Evolutionary conservation across 306 rosid genomes (phyloP).

Genomic region (Argentina anserina): DNA sequence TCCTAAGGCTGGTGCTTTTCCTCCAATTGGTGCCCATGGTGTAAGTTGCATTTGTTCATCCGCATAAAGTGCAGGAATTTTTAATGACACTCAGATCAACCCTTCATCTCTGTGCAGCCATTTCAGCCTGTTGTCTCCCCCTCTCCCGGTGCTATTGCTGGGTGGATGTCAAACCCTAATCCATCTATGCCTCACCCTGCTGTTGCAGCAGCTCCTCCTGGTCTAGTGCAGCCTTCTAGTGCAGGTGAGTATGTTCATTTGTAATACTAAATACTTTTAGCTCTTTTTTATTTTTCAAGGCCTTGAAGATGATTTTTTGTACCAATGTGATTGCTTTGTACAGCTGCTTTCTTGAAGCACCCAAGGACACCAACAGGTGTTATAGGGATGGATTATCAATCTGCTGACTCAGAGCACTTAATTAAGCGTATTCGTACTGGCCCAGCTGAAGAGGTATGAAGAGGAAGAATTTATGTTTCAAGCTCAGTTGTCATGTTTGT

Average conservation of each 20-base stretch:
- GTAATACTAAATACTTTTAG: conserved; percentile 1
- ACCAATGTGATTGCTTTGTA: not conserved
- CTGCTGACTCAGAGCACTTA: conserved; percentile 43
- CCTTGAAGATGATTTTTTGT: not conserved
- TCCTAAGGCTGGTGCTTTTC: conserved; percentile 45
- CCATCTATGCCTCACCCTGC: conserved; percentile 40
- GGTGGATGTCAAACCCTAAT: conserved; percentile 41
- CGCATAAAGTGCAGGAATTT: conserved; percentile 5
- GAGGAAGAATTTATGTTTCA: not conserved
- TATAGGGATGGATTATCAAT: conserved; percentile 43
- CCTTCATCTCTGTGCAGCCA: conserved; percentile 26
- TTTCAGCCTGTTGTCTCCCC: conserved; percentile 48
- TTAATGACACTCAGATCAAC: conserved; percentile 1
- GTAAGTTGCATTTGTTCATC: conserved; percentile 28
- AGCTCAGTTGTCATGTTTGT: conserved; percentile 1
- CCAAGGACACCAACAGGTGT: conserved; percentile 42
- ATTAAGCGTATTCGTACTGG: conserved; percentile 42
- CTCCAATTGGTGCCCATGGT: conserved; percentile 45
- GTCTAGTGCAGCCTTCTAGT: conserved; percentile 41
- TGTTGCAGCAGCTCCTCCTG: conserved; percentile 33
- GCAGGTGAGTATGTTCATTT: conserved; percentile 27
- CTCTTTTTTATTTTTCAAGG: not conserved
- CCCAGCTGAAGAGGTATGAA: conserved; percentile 39
- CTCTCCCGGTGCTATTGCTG: conserved; percentile 41
- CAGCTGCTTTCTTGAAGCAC: conserved; percentile 44